Base-by-base conservation (phyloP, 306 rosid species). In the Sicyos baderoa region DNA sequence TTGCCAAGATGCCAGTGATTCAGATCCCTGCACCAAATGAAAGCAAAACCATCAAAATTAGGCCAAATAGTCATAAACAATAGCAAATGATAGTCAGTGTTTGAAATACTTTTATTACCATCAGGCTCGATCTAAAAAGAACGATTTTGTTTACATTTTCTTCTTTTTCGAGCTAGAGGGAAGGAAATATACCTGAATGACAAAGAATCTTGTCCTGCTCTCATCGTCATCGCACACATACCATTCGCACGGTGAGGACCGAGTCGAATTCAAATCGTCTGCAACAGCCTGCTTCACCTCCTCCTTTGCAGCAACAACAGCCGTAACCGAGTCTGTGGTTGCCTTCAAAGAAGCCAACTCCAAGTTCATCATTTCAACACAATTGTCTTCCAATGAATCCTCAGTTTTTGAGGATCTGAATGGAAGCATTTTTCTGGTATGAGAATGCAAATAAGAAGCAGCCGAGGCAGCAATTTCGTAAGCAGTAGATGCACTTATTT, bases 201-300 rank as follows among this genome's bases (percentile, higher is more conserved):
- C 90, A 68, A 93, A 93, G 76, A 64, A 79, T 79, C 97, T 79
- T 48, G 96, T 84, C 55, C 84, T 80, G 69, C 78, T 86, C 76
- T 79, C 80, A 77, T 85, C 91, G 35, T 93, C 88, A 42, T 93
- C 99, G 19, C 99, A 90, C 59, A 93, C 74, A 64, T 78, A 93
- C 99, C 99, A 93, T 69, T 86, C 99, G 11, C 97, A 93, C 0
- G 97, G 99, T 10, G 99, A 80, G 22, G 95, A 93, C n/a, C 37
- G 67, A 23, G 72, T 80, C 44, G 98, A 93, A 75, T 80, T 93
- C 66, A 93, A 75, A 79, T 86, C 85, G 68, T 93, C 98, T 14
- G 98, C 97, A 68, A 93, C 97, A 47, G 97, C 98, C 84, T 93
- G 98, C 75, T 93, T 93, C 68, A 88, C 97, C 81, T 93, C 97